Evolutionary conservation across 78 protist genomes (phyloP).

Genomic region (Monocercomonoides exilis): DNA sequence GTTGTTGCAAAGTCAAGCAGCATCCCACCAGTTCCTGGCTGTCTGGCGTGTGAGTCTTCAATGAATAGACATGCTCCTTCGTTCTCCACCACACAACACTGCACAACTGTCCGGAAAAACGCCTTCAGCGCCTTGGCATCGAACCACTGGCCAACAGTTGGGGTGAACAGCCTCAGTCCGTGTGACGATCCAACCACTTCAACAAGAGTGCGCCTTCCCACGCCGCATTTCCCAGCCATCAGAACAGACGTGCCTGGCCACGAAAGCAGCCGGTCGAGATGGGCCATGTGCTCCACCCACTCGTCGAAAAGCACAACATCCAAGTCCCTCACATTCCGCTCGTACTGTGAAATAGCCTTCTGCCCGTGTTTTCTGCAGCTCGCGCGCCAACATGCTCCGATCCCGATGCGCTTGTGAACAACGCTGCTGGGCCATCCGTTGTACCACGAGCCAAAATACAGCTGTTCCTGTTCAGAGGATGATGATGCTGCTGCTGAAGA

Average conservation of each 20-base stretch:
- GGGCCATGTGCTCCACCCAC: slow-evolving; percentile 38
- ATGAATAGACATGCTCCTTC: slow-evolving; percentile 30
- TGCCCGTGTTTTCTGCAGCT: slow-evolving; percentile 6
- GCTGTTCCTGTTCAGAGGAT: not conserved
- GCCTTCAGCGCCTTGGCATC: slow-evolving; percentile 1
- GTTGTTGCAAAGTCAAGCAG: slow-evolving; percentile 59
- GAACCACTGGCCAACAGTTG: not conserved
- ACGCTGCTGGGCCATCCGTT: not conserved
- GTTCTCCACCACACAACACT: not conserved
- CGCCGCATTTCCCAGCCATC: slow-evolving; percentile 55
- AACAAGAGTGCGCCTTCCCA: slow-evolving; percentile 49
- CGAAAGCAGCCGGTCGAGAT: slow-evolving; percentile 63
- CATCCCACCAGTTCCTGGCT: not conserved
- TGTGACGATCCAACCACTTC: slow-evolving; percentile 35
- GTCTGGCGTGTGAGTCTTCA: slow-evolving; percentile 63
- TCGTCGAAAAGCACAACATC: slow-evolving; percentile 53
- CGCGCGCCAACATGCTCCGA: not conserved
- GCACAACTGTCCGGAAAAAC: not conserved
- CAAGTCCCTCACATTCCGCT: slow-evolving; percentile 52
- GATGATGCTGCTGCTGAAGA: no score
- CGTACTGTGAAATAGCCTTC: slow-evolving; percentile 23
- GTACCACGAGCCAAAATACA: not conserved
- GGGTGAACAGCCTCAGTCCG: slow-evolving; percentile 21
- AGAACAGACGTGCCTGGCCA: slow-evolving; percentile 58
- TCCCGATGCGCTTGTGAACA: not conserved